Conservation (phyloP, 1,284 basidiomycete species). For the Tilletia setariae region DNA sequence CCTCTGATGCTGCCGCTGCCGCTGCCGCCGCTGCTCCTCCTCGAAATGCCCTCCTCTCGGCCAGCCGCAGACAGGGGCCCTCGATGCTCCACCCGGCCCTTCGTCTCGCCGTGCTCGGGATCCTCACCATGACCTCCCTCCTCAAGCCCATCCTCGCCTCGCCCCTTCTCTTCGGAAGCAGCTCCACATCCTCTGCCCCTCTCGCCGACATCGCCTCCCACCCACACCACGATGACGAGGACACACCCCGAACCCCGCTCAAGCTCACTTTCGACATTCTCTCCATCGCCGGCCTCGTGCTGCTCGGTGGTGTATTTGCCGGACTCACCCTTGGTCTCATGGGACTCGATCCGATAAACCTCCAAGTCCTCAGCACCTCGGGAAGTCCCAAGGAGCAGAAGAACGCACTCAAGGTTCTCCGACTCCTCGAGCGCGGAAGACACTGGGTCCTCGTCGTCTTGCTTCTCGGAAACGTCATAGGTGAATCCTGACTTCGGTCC, state of each 20-base stretch:
- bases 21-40: too few species aligned
- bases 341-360: constrained; percentile 89
- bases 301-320: constrained; percentile 58
- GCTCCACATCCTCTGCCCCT: constrained; percentile 9
- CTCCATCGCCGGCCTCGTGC: constrained; percentile 43
- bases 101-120: constrained; percentile 24
- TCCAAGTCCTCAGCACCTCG: constrained; percentile 76
- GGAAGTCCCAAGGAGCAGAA: constrained; percentile 65
- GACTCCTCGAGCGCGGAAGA: constrained; percentile 73
- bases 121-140: constrained; percentile 22
- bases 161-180: constrained; percentile 27
- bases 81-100: too few species aligned
- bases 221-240: constrained; percentile 12
- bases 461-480: constrained; percentile 76
- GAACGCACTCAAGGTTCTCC: constrained; percentile 58
- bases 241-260: constrained; percentile 26
- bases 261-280: constrained; percentile 40
- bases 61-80: too few species aligned
- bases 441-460: constrained; percentile 90
- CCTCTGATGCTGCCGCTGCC: too few species aligned
- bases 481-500: constrained; percentile 13
- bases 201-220: constrained; percentile 1
- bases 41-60: too few species aligned
- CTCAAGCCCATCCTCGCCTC: constrained; percentile 26
- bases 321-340: constrained; percentile 82